Base-by-base conservation (phyloP, 768 basidiomycete species). In the Suillus fuscotomentosus region DNA sequence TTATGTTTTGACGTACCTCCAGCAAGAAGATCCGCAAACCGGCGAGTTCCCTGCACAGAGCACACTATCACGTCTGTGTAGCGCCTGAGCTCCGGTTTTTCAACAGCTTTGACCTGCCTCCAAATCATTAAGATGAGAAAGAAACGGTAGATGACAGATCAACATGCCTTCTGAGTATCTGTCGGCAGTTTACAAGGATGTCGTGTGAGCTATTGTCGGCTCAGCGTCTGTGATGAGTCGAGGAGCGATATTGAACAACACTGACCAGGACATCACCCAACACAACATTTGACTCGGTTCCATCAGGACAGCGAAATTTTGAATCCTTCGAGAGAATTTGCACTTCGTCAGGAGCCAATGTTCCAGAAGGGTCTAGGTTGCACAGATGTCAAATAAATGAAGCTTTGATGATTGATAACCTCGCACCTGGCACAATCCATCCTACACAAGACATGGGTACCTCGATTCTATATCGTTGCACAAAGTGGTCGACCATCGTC, bases 181-280 rank as follows among this genome's bases (percentile, higher is more conserved):
- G 83, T 86, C 1, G 89, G 88, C 1, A 90, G 74, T 66, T 88
- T 89, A 73, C 89, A 90, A n/a, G 89, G 89, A 71, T 87, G 81
- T 27, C 88, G 77, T 3, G 86, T 86, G 13, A 90, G 75, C 86
- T 87, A 63, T 7, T 39, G 2, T 20, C 9, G 20, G 14, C 4
- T 41, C 27, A 61, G 45, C 5, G 17, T 14, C 47, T 36, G 39
- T 34, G 17, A 14, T n/a, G 42, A 13, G 11, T 24, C 5, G 62
- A 42, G 24, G 20, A 27, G 11, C 11, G 24, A 31, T 20, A 42
- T 53, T 17, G 9, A 10, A 42, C 20, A 13, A 31, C 10, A 59
- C 79, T 65, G 66, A 86, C 85, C 65, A 91, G 71, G 11, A 88
- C 84, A 67, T 86, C 83, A 0, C 89, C 88, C 17, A 82, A 53